These are phyloP conservation scores for Coelastrella sp. DNA, from an alignment of 139 green algal species.

Conservation along the genomic window DNA sequence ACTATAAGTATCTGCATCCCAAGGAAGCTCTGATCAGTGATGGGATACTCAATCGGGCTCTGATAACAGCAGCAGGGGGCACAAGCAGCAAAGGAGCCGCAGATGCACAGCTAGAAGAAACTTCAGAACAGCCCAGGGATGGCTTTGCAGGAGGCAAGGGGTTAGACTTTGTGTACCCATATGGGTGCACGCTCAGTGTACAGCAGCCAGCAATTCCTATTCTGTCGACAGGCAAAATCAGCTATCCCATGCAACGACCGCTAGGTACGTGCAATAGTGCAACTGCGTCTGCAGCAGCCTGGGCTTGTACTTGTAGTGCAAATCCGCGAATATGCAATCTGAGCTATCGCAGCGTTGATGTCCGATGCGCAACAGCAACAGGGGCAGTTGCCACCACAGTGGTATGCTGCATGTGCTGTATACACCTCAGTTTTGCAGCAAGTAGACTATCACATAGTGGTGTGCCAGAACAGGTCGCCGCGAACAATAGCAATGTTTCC, in stretches of 20 bases:
- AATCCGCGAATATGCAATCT: too few relatives aligned
- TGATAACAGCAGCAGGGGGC: constrained; percentile 57
- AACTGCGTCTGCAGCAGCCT: not conserved
- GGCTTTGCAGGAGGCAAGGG: constrained; percentile 39
- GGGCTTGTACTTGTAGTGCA: too few relatives aligned
- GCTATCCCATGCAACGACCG: constrained; percentile 83
- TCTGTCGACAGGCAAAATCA: constrained; percentile 82
- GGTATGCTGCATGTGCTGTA: too few relatives aligned
- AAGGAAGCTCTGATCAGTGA: constrained; percentile 88
- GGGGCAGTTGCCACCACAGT: too few relatives aligned
- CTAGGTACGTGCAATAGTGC: constrained; percentile 54
- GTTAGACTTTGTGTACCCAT: constrained; percentile 83
- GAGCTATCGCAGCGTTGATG: too few relatives aligned
- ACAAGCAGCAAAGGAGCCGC: not conserved
- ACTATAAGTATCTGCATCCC: constrained; percentile 89
- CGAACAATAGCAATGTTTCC: too few relatives aligned
- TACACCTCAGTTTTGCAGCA: not conserved
- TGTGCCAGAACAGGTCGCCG: too few relatives aligned
- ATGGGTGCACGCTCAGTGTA: constrained; percentile 81
- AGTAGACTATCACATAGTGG: not conserved
- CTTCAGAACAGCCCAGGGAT: not conserved
- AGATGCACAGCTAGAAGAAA: not conserved
- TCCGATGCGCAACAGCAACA: too few relatives aligned
- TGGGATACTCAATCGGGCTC: constrained; percentile 84
- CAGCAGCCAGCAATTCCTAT: constrained; percentile 80